These are phyloP conservation scores for Hippophae gyantsensis DNA, from an alignment of 306 rosid genomes.

Conservation along the genomic window DNA sequence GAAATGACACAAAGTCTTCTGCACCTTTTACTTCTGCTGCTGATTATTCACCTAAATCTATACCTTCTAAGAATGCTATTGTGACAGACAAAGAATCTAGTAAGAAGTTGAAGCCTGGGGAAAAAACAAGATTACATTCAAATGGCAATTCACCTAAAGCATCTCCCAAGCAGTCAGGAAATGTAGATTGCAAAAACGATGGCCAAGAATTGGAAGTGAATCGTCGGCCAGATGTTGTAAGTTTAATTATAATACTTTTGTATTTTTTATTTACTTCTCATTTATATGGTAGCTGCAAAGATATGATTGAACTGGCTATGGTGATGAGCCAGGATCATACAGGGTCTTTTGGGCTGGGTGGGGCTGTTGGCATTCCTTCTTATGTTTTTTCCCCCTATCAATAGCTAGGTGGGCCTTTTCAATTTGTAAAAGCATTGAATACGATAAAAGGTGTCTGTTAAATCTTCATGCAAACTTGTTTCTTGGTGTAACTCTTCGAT, in stretches of 20 bases:
- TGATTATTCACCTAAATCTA: conserved; percentile 21
- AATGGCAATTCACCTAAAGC: conserved; percentile 29
- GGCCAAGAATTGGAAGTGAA: conserved; percentile 32
- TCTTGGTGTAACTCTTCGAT: background rate
- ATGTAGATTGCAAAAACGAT: conserved; percentile 25
- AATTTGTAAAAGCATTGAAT: too few species aligned
- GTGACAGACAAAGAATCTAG: conserved; percentile 26
- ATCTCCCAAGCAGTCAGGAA: conserved; percentile 13
- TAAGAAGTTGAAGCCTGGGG: conserved; percentile 41
- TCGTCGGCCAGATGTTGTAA: conserved; percentile 46
- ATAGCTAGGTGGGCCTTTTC: background rate
- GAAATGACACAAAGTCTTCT: conserved; percentile 15
- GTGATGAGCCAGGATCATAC: background rate
- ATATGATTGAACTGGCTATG: background rate
- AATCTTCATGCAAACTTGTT: background rate
- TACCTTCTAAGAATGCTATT: conserved; percentile 19
- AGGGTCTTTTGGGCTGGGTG: too few species aligned
- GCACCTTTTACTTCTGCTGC: conserved; percentile 7
- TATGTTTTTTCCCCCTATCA: background rate
- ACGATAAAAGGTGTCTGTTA: too few species aligned
- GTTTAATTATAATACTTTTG: conserved; percentile 17
- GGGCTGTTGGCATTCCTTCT: background rate
- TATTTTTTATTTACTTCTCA: background rate
- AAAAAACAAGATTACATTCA: conserved; percentile 14
- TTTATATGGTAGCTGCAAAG: background rate